phyloP scores from a whole-genome alignment of 2,329 filamentous ascomycete species.

The Cyphellophora europaea region DNA sequence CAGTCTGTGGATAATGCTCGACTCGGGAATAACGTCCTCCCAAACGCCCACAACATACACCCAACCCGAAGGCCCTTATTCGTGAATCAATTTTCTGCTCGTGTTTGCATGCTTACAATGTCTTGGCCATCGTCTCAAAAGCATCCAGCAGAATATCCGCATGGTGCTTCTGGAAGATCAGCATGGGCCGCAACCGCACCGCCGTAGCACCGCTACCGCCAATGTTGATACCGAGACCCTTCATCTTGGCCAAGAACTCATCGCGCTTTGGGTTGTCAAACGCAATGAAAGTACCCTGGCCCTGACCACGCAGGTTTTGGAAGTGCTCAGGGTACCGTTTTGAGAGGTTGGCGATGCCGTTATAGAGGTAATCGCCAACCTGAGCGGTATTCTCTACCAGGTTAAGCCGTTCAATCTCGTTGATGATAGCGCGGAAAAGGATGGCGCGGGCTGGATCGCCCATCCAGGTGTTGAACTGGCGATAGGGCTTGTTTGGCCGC shows the following conservation, averaged over 20 bases:
- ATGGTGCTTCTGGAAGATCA: constrained; percentile 86
- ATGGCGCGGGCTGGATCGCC: constrained; percentile 78
- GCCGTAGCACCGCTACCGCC: constrained; percentile 69
- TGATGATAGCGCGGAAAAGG: constrained; percentile 76
- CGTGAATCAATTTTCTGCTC: no score
- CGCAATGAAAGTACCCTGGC: constrained; percentile 84
- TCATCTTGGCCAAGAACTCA: constrained; percentile 68
- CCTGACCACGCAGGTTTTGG: constrained; percentile 75
- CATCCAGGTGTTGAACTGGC: constrained; percentile 98
- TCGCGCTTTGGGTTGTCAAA: constrained; percentile 78
- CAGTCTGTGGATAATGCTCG: no score
- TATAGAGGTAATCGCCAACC: constrained; percentile 71
- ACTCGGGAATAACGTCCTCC: no score
- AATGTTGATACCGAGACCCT: constrained; percentile 75
- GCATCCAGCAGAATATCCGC: constrained; percentile 71
- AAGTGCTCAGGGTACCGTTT: constrained; percentile 67
- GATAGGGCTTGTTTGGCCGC: constrained; percentile 84
- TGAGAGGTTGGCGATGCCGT: constrained; percentile 57
- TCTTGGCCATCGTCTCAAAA: constrained; percentile 51
- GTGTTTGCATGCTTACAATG: no score
- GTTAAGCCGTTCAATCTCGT: constrained; percentile 66
- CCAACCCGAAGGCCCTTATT: no score
- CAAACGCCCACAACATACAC: no score
- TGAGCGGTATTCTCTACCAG: constrained; percentile 71
- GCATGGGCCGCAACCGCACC: constrained; percentile 76